Percentiles rank a stretch among this genome's conserved stretches.
phyloP scores from a whole-genome alignment of 805 yeast genomes.

The Yarrowia sp. region DNA sequence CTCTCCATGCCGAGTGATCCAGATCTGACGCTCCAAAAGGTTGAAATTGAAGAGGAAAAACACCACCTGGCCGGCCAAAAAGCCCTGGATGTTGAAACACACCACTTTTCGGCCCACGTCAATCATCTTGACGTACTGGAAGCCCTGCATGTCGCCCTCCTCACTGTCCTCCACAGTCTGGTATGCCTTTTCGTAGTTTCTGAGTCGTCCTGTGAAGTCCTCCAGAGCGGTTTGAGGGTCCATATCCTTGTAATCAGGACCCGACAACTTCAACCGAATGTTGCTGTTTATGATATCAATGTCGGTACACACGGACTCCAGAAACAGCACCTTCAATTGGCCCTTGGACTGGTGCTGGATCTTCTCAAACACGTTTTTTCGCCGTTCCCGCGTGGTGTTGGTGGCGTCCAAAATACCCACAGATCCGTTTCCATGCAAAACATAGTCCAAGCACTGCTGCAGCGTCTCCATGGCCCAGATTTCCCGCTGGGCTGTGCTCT shows the following conservation, averaged over 20 bases:
- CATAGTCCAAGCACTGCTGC: constrained; percentile 76
- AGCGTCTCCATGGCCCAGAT: constrained; percentile 93
- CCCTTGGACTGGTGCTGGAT: constrained; percentile 44
- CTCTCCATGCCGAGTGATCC: constrained; percentile 96
- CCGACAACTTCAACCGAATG: constrained; percentile 78
- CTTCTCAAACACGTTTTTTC: constrained; percentile 56
- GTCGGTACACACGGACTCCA: constrained; percentile 87
- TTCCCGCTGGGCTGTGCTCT: constrained; percentile 68
- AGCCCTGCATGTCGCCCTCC: constrained; percentile 59
- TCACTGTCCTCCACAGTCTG: constrained; percentile 84
- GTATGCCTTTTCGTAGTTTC: constrained; percentile 84
- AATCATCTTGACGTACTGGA: constrained; percentile 91
- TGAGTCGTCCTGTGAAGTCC: constrained; percentile 78
- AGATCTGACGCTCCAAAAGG: constrained; percentile 81
- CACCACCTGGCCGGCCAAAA: constrained; percentile 87
- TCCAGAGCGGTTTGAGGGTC: constrained; percentile 73
- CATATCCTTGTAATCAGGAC: constrained; percentile 89
- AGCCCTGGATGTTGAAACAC: constrained; percentile 83
- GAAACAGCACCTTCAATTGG: constrained; percentile 67
- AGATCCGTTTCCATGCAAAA: constrained; percentile 76
- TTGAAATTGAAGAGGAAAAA: constrained; percentile 88
- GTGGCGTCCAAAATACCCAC: constrained; percentile 96
- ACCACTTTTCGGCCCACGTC: constrained; percentile 94
- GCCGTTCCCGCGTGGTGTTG: constrained; percentile 71
- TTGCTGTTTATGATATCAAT: constrained; percentile 75